Base-by-base conservation (phyloP, 108 stramenopile genomes). In the Halocafeteria seosinensis region DNA sequence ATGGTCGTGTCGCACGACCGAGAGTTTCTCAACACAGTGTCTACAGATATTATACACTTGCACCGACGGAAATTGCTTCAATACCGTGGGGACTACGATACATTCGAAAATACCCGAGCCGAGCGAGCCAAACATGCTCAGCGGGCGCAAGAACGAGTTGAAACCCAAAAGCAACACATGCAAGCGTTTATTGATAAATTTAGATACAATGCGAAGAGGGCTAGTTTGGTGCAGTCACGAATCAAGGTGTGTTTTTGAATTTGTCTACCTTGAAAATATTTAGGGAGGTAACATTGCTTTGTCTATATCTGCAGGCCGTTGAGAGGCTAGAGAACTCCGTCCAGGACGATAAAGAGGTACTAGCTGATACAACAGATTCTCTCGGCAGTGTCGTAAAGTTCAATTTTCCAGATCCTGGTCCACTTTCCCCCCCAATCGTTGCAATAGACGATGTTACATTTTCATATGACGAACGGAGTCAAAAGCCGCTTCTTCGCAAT, bases 181-280 rank as follows among this genome's bases (percentile, higher is more conserved):
- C 92, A 94, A 90, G 91, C 94, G 65, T 95, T 95, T 66, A 92
- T 98, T 38, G 85, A 85, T 66, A 94, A 91, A 73, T 95, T 98
- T 67, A 65, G 85, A 70, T 88, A 82, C 70, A 94, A 91, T 74
- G 97, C 94, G 55, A 92, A 92, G 72, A 70, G 87, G 32, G 88
- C 91, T 1, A 69, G 88, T 6, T 85, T 94, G 57, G 97, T 94
- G 21, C 97, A 98, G 80, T 82, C 80, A 62, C 85, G 97, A 9
- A 89, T 98, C 72, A 98, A 98, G 71, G n/a, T n/a, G n/a, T n/a
- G n/a, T 83, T 90, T n/a, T 81, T 95, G 4, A 88, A 94, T 55
- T 89, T 88, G 66, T 88, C 89, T 87, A 88, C 87, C 58, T 66
- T 85, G n/a, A 85, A 87, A 71, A 87, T 87, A 21, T 87, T 87